These are phyloP conservation scores for Pyricularia pennisetigena DNA, from an alignment of 2,329 filamentous ascomycete genomes.

Conservation along the genomic window DNA sequence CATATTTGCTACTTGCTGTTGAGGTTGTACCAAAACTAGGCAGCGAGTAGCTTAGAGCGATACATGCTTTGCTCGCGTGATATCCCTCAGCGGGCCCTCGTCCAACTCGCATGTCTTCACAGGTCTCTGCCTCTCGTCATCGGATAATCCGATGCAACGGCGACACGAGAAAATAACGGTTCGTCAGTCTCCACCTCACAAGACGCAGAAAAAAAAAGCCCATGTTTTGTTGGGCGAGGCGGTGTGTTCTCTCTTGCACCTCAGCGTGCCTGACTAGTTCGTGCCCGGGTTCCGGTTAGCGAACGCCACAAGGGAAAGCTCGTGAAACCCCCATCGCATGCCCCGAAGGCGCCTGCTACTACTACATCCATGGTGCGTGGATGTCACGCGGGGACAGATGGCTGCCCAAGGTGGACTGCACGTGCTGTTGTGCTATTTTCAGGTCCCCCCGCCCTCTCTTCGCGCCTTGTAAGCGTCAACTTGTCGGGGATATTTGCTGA, in stretches of 20 bases:
- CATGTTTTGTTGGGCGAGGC: not conserved
- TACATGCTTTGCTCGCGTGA: not conserved
- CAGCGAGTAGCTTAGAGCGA: not conserved
- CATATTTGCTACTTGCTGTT: not conserved
- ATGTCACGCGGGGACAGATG: not conserved
- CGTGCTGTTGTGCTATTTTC: not conserved
- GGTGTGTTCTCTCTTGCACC: not conserved
- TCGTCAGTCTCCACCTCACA: not conserved
- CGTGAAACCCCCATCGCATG: not conserved
- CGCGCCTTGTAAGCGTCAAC: not conserved
- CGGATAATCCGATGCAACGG: not conserved
- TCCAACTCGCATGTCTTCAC: not conserved
- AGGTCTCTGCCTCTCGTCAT: too few relatives aligned
- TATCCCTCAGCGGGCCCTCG: not conserved
- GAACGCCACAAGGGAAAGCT: not conserved
- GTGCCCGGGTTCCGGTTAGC: not conserved
- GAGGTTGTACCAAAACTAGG: not conserved
- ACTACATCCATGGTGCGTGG: not conserved
- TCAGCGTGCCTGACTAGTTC: not conserved
- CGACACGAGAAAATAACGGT: not conserved
- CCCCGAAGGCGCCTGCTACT: not conserved
- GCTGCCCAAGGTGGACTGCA: not conserved
- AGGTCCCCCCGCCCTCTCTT: not conserved
- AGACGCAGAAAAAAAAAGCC: not conserved
- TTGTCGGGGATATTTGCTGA: not conserved